phyloP scores from a whole-genome alignment of 345 rosid genomes.

The Firmiana major region DNA sequence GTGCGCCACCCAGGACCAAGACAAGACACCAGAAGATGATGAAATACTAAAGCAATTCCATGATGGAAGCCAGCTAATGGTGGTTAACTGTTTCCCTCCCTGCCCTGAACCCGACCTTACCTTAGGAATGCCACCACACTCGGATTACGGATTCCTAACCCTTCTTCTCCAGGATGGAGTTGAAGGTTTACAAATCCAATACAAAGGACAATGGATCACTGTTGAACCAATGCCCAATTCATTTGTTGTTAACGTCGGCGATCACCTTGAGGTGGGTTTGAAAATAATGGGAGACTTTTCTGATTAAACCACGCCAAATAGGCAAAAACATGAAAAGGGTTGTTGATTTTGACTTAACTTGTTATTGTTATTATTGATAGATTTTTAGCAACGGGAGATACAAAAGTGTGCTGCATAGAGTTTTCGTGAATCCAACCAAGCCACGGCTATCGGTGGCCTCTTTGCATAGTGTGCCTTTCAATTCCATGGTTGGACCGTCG shows the following conservation, averaged over 20 bases:
- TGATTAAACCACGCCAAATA: background rate
- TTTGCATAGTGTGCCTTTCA: constrained; percentile 56
- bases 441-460: constrained; percentile 76
- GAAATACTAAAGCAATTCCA: constrained; percentile 38
- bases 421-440: constrained; percentile 49
- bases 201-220: constrained; percentile 60
- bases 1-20: background rate
- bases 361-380: constrained; percentile 18
- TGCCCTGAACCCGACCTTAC: constrained; percentile 91
- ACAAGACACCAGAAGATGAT: constrained; percentile 16
- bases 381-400: constrained; percentile 89
- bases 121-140: constrained; percentile 91
- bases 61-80: constrained; percentile 77
- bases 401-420: constrained; percentile 83
- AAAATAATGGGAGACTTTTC: no score
- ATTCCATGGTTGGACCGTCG: constrained; percentile 42
- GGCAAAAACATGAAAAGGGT: background rate
- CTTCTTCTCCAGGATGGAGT: constrained; percentile 86
- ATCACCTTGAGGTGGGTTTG: constrained; percentile 75
- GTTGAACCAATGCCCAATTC: constrained; percentile 68
- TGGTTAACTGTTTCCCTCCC: constrained; percentile 70
- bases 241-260: constrained; percentile 81
- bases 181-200: constrained; percentile 64
- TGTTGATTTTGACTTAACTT: background rate
- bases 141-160: constrained; percentile 87